Evolutionary conservation across 768 basidiomycete species (phyloP).

Genomic region (Trichaptum fuscoviolaceum): DNA sequence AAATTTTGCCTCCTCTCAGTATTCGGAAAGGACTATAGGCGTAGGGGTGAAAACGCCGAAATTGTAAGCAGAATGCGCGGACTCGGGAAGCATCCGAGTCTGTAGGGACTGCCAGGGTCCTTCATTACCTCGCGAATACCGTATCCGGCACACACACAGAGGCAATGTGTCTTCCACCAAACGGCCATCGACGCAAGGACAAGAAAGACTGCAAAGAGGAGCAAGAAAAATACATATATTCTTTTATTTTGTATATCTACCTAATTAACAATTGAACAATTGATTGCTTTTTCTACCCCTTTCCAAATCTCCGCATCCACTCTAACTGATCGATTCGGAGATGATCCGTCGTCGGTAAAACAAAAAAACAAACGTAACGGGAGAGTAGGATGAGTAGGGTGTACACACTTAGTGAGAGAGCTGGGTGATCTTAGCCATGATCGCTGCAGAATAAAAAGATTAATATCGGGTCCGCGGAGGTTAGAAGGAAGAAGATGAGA

Average conservation of each 20-base stretch:
- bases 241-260: neutral
- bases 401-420: constrained; percentile 24
- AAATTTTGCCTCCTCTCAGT: too few species aligned
- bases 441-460: constrained; percentile 26
- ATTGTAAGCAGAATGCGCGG: too few species aligned
- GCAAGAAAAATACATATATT: neutral
- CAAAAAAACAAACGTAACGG: neutral
- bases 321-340: too few species aligned
- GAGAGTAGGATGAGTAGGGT: neutral
- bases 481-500: constrained; percentile 11
- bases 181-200: neutral
- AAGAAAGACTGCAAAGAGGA: neutral
- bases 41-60: too few species aligned
- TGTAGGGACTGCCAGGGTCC: too few species aligned
- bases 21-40: too few species aligned
- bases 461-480: neutral
- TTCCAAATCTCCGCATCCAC: neutral
- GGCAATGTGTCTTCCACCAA: neutral
- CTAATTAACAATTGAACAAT: neutral
- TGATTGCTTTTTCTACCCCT: neutral
- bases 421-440: constrained; percentile 40
- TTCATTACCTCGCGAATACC: too few species aligned
- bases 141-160: too few species aligned
- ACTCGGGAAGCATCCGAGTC: too few species aligned
- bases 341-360: neutral